Base-by-base conservation (phyloP, 352 stramenopile genomes). In the Phytophthora tubulina region DNA sequence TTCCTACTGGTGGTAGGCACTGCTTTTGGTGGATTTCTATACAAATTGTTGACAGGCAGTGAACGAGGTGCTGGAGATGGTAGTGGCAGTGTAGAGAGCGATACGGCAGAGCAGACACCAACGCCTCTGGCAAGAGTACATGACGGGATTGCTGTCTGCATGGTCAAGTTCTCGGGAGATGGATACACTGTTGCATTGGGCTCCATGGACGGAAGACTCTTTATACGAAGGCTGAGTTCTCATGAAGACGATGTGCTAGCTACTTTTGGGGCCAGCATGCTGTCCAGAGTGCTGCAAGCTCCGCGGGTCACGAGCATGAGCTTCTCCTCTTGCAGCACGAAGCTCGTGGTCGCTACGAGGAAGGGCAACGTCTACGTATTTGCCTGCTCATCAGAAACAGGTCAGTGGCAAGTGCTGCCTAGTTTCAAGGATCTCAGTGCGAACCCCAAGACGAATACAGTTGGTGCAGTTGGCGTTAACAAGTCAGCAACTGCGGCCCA, bases 291-390 rank as follows among this genome's bases (percentile, higher is more conserved):
- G 15, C 63, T 92, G 2, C 57, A 64, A 3, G 70, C 86, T 8
- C 86, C 86, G 15, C 82, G 86, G 10, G 66, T 92, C 33, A 93
- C 86, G 0, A 79, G 73, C 11, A 60, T 91, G 38, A 77, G 75
- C 51, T 93, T 91, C 45, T 82, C 82, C 3, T 38, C 63, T 2
- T 69, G 58, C 44, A 73, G 55, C 27, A 62, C 59, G 3, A 68
- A 66, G 32, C 66, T 89, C 5, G 67, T 87, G 1, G 74, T 82
- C 0, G 73, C 86, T 9, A 91, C 86, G 2, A 84, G 78, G 39
- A 91, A 92, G 53, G 84, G 86, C 13, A 89, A 91, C 69, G 74
- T 91, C 17, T 90, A 90, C 69, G 78, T 92, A 6, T 76, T 88
- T 13, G 27, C 38, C 5, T 67, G 45, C 27, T 15, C 51, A 31